Evolutionary conservation across 495 filamentous ascomycete genomes (phyloP).

Genomic region (Durotheca rogersii): DNA sequence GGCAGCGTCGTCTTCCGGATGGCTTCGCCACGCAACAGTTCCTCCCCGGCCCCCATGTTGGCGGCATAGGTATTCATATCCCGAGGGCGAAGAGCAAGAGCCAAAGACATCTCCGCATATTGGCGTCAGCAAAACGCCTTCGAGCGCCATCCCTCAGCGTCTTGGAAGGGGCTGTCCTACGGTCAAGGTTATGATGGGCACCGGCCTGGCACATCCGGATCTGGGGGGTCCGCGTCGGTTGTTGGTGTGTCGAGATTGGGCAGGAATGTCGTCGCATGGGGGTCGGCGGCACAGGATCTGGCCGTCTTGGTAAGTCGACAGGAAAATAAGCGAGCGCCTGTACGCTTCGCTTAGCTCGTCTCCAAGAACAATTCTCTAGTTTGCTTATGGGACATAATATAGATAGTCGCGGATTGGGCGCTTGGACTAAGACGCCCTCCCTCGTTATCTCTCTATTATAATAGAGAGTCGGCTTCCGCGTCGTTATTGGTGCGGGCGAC

Average conservation of each 20-base stretch:
- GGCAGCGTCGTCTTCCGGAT: neutral
- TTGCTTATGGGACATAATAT: neutral
- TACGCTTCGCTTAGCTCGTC: constrained; percentile 6
- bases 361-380: neutral
- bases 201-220: constrained; percentile 6
- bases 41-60: neutral
- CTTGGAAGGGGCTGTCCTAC: neutral
- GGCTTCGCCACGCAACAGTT: constrained; percentile 6
- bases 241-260: neutral
- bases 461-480: constrained; percentile 14
- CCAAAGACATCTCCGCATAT: no score
- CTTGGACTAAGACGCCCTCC: no score
- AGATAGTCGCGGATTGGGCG: no score
- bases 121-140: constrained; percentile 14
- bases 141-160: no score
- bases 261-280: constrained; percentile 1
- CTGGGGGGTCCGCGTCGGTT: neutral
- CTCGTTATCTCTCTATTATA: no score
- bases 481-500: neutral
- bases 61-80: no score
- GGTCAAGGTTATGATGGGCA: neutral
- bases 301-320: neutral
- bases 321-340: no score
- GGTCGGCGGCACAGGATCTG: neutral
- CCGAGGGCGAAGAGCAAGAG: no score